Evolutionary conservation across 1,139 yeast genomes (phyloP).

Genomic region (Yamadazyma trypodendri): DNA sequence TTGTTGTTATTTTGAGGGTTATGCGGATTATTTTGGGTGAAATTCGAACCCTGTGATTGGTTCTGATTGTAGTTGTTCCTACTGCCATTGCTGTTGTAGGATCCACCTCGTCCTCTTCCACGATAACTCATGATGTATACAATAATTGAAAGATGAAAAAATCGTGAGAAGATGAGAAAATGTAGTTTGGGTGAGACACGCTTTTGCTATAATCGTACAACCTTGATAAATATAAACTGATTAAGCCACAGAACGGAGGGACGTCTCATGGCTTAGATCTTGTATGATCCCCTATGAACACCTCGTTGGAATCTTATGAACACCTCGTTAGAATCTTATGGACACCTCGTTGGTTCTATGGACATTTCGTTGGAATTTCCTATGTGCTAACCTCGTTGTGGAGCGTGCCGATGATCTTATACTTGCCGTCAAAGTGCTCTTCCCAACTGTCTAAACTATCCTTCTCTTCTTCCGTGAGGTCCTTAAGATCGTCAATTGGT

Average conservation of each 20-base stretch:
- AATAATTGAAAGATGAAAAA: neutral
- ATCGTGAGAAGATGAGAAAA: neutral
- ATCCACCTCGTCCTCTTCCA: conserved; percentile 41
- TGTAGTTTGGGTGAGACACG: neutral
- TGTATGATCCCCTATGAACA: too few species aligned
- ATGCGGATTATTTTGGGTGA: neutral
- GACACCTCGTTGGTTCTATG: too few species aligned
- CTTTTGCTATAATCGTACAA: neutral
- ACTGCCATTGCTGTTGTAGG: conserved; percentile 2
- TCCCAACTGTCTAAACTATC: conserved; percentile 84
- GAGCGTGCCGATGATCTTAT: conserved; percentile 58
- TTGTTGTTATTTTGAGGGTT: conserved; percentile 17
- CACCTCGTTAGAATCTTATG: too few species aligned
- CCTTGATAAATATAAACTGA: too few species aligned
- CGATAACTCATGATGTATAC: conserved; percentile 35
- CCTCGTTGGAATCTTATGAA: too few species aligned
- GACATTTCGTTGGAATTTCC: too few species aligned
- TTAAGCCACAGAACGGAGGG: too few species aligned
- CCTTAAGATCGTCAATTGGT: conserved; percentile 72
- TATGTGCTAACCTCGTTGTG: too few species aligned
- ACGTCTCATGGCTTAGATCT: too few species aligned
- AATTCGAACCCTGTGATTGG: conserved; percentile 3
- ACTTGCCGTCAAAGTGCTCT: conserved; percentile 76
- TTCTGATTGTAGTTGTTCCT: conserved; percentile 2
- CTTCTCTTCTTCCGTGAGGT: conserved; percentile 58